Conservation (phyloP, 768 basidiomycete genomes). For the Pleurotus eryngii region DNA sequence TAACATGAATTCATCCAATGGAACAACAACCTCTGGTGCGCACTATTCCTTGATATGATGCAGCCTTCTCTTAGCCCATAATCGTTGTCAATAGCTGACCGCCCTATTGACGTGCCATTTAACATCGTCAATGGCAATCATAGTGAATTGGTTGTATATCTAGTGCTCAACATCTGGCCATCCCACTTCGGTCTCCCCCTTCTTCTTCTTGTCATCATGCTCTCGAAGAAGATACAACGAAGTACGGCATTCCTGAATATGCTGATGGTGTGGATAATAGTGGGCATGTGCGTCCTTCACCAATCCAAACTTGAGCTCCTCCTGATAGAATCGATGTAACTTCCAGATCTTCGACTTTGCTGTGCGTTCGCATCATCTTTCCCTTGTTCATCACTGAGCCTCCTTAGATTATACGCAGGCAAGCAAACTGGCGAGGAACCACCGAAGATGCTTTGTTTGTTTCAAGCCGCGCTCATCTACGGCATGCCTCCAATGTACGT, state of each 20-base stretch:
- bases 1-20: neutral
- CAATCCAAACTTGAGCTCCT: neutral
- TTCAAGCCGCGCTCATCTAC: slow-evolving; percentile 46
- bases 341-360: slow-evolving; percentile 34
- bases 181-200: slow-evolving; percentile 48
- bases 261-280: slow-evolving; percentile 41
- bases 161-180: slow-evolving; percentile 47
- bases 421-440: slow-evolving; percentile 42
- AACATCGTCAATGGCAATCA: slow-evolving; percentile 43
- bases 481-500: slow-evolving; percentile 46
- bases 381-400: neutral
- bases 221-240: slow-evolving; percentile 39
- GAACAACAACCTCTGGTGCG: neutral
- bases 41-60: neutral
- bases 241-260: slow-evolving; percentile 47
- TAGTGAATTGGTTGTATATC: slow-evolving; percentile 34
- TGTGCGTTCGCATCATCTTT: slow-evolving; percentile 25
- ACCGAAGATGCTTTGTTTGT: slow-evolving; percentile 35
- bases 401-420: slow-evolving; percentile 37
- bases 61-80: neutral
- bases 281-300: slow-evolving; percentile 35
- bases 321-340: neutral
- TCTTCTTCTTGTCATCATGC: slow-evolving; percentile 34
- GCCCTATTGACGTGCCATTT: slow-evolving; percentile 11
- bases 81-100: neutral